Percentiles rank a stretch among this genome's conserved stretches.
Evolutionary conservation across 805 yeast genomes (phyloP).

Genomic region (Sporopachydermia quercuum): DNA sequence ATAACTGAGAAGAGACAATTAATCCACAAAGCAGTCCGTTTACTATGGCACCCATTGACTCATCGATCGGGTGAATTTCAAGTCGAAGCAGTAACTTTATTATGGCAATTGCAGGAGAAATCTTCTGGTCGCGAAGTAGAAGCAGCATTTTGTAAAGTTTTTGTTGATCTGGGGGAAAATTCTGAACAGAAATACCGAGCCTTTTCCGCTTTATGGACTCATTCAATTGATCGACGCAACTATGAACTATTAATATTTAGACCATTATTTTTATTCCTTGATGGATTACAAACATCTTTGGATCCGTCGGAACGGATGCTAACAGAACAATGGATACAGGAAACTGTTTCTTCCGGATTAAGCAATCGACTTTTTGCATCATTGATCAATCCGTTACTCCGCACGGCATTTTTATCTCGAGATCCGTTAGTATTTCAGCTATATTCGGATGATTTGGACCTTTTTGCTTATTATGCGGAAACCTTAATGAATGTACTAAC

Average conservation of each 20-base stretch:
- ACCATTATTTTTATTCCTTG: constrained; percentile 56
- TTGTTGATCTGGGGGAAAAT: constrained; percentile 23
- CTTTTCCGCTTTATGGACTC: constrained; percentile 60
- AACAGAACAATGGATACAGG: constrained; percentile 34
- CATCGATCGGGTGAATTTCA: constrained; percentile 41
- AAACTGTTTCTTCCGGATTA: constrained; percentile 34
- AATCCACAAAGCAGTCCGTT: constrained; percentile 25
- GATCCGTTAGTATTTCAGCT: constrained; percentile 14
- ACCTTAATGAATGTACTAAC: constrained; percentile 36
- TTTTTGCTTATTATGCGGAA: constrained; percentile 46
- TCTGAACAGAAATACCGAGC: constrained; percentile 31
- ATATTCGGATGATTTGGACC: constrained; percentile 41
- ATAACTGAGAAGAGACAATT: constrained; percentile 22
- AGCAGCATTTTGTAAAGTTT: constrained; percentile 49
- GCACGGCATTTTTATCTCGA: constrained; percentile 21
- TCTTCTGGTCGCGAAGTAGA: constrained; percentile 45
- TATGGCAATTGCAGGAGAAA: constrained; percentile 45
- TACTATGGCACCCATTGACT: constrained; percentile 41
- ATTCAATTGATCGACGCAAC: constrained; percentile 36
- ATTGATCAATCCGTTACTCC: constrained; percentile 39
- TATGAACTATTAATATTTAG: constrained; percentile 33
- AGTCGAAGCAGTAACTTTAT: constrained; percentile 51
- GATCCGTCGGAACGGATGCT: constrained; percentile 18
- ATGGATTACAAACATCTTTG: constrained; percentile 34
- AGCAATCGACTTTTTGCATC: constrained; percentile 45